These are phyloP conservation scores for Melampsora americana DNA, from an alignment of 1,284 basidiomycete species.

Conservation along the genomic window DNA sequence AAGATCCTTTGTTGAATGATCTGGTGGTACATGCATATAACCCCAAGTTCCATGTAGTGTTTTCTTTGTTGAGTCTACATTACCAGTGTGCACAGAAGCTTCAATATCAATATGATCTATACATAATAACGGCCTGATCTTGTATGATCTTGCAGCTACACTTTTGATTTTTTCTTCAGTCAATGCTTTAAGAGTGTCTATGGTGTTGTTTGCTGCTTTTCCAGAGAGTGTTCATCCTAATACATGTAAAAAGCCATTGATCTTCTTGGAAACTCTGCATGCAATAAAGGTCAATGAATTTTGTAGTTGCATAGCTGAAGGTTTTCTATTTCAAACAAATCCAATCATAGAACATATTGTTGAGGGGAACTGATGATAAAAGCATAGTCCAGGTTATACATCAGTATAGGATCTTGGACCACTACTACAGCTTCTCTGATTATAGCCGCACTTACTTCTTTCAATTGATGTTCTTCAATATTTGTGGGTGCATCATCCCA, in stretches of 20 bases:
- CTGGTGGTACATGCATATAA: constrained; percentile 6
- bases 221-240: not conserved
- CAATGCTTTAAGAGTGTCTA: not conserved
- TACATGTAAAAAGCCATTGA: constrained; percentile 12
- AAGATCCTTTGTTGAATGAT: not conserved
- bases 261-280: not conserved
- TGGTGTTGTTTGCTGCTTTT: not conserved
- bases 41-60: constrained; percentile 21
- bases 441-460: not conserved
- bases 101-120: constrained; percentile 25
- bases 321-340: not conserved
- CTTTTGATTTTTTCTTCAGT: not conserved
- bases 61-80: not conserved
- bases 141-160: not conserved
- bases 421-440: not conserved
- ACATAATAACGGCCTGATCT: not conserved
- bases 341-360: not conserved
- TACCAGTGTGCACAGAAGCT: not conserved
- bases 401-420: not conserved
- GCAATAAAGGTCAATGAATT: not conserved
- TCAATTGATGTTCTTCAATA: not conserved
- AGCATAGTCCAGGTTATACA: not conserved
- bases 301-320: not conserved
- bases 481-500: not conserved
- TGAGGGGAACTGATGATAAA: not conserved